Evolutionary conservation across 2,329 filamentous ascomycete species (phyloP), one percentile per base, ranked within the genome.

Genomic region (Huntiella bhutanensis): DNA sequence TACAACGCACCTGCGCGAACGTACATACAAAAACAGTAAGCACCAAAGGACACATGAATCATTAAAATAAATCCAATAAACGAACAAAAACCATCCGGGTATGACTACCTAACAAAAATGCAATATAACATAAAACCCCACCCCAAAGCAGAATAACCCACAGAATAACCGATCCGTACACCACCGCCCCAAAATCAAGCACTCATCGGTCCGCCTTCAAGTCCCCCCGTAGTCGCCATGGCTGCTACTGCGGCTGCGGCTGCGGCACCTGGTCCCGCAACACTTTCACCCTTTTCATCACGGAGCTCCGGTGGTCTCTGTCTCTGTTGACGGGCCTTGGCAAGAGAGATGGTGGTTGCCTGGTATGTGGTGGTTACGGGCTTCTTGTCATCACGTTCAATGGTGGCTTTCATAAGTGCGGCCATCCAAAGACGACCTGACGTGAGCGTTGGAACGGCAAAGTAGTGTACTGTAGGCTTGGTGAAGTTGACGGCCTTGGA

Each of bases 341-440:
- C 74, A 5, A 98, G 73, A 19, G 82, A 91, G 47, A 98, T 94
- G 0, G 91, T 98, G 67, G 93, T 91, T 59, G 95, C 87, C 58
- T 94, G 88, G 63, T 96, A 96, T 3, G 86, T 94, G 3, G 83
- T 91, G 15, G 84, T 86, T 50, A 94, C 79, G 7, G 80, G 75
- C 51, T 81, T 73, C 3, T 73, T 73, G 56, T 81, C 77, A 54
- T 98, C 91, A 51, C 88, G 80, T 58, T 96, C 88, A 55, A 98
- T 98, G 1, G 91, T 98, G 8, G 91, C 91, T 64, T 98, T 98
- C 84, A 98, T 93, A 44, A 98, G 66, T 4, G 91, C 91, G 4
- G 86, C 91, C 91, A 98, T 98, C 91, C 91, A 98, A 36, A 92
- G 66, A 10, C 91, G 77, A 12, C 91, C 91, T 57, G 91, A 77